A percentile compares a stretch with the other conserved stretches of the same genome.
phyloP scores from a whole-genome alignment of 352 stramenopile species.

The Phytophthora pluvialis region DNA sequence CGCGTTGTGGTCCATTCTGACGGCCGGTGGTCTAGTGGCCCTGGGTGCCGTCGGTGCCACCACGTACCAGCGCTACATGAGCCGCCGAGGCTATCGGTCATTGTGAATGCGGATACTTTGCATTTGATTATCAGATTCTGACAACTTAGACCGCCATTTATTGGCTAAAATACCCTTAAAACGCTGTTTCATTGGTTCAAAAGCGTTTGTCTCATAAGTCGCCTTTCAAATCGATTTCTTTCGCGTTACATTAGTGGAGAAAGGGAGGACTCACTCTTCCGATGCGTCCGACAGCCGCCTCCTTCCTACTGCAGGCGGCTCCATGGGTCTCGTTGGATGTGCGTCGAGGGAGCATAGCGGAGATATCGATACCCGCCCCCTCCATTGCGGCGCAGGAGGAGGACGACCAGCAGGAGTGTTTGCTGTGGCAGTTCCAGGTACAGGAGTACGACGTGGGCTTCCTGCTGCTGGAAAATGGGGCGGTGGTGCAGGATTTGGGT shows the following conservation, averaged over 20 bases:
- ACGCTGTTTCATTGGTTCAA: conserved; percentile 43
- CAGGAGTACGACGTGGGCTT: conserved; percentile 71
- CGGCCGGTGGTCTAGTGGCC: conserved; percentile 42
- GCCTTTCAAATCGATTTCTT: conserved; percentile 21
- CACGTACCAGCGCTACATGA: conserved; percentile 54
- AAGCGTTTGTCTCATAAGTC: conserved; percentile 27
- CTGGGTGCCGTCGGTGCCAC: conserved; percentile 46
- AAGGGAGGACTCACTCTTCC: not conserved
- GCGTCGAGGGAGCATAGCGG: conserved; percentile 53
- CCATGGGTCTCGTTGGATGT: conserved; percentile 59
- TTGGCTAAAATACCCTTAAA: conserved; percentile 15
- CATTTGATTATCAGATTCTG: conserved; percentile 14
- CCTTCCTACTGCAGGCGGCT: conserved; percentile 62
- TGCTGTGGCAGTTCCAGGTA: conserved; percentile 72
- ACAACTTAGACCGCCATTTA: conserved; percentile 2
- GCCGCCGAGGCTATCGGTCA: conserved; percentile 49
- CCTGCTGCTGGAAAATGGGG: conserved; percentile 57
- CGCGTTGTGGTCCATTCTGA: conserved; percentile 45
- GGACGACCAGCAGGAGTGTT: conserved; percentile 37
- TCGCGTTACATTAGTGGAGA: conserved; percentile 20
- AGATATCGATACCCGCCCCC: conserved; percentile 49
- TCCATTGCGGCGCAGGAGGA: conserved; percentile 10
- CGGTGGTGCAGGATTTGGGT: conserved; percentile 36
- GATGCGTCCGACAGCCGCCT: conserved; percentile 34
- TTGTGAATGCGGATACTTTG: conserved; percentile 28